Evolutionary conservation across 306 rosid genomes (phyloP), one percentile per base, ranked within the genome.

Genomic region (Arachis stenosperma): DNA sequence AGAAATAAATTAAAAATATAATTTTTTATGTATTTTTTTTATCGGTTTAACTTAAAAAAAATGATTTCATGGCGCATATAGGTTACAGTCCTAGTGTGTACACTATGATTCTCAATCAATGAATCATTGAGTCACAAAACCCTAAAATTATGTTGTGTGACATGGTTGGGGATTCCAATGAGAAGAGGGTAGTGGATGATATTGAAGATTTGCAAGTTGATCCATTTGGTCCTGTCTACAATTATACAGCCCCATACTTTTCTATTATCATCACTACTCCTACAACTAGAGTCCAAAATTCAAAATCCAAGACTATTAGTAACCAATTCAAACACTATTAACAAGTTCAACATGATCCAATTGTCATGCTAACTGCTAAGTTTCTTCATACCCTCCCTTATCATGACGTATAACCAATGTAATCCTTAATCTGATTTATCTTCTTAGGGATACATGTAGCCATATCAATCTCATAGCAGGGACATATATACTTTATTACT

Each of bases 111-210:
- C 59, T 72, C 51, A 48, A 51, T 67, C 37, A 2, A 65, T 65
- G 40, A 58, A 37, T 54, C 37, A 42, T 52, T 27, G 22, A 40
- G 17, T 14, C 4, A 50, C 17, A 7, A 7, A 22, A 47, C 51
- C 70, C 27, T 22, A 22, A 22, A 13, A 15, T 53, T 69, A 46
- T 47, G 12, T 14, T 62, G 33, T 8, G 40, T 36, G 37, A 22
- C 27, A 22, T 22, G 51, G 76, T 73, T 67, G 50, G 57, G 41
- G 55, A n/a, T 54, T 48, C 83, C 85, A 60, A 73, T 77, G 33
- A 56, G 13, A 14, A 64, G 11, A 6, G 41, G 37, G 52, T 47
- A 27, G 15, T 6, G n/a, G 29, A 8, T 64, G 63, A 50, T 47
- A 4, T 72, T 27, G 30, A 73, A 9, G 43, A 64, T 47, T 60